These are phyloP conservation scores for Cordyceps fumosorosea DNA, from an alignment of 2,329 filamentous ascomycete species.

Conservation along the genomic window DNA sequence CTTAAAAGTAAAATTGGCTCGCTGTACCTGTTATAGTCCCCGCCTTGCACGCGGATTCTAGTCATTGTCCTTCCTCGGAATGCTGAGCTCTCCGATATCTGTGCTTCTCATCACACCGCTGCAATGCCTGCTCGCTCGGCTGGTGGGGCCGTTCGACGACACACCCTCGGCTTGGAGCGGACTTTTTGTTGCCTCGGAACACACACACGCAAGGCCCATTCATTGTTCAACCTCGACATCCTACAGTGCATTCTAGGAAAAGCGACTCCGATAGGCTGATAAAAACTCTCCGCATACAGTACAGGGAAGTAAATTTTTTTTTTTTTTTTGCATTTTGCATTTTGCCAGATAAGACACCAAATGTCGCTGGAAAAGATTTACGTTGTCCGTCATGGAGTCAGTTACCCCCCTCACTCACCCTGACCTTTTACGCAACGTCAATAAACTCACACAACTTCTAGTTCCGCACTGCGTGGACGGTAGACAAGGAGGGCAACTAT, in stretches of 20 bases:
- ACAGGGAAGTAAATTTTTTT: not conserved
- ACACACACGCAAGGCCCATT: not conserved
- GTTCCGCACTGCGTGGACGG: constrained; percentile 88
- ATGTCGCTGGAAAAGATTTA: constrained; percentile 70
- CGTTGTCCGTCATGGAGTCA: constrained; percentile 67
- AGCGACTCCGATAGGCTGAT: not conserved
- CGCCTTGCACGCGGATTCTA: not conserved
- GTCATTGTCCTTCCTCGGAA: not conserved
- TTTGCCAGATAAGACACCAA: not conserved
- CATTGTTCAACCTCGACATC: not conserved
- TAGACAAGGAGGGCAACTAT: constrained; percentile 81
- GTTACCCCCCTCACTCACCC: constrained; percentile 26
- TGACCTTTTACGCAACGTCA: not conserved
- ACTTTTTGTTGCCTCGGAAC: not conserved
- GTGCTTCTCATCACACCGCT: not conserved
- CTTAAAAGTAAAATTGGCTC: too few relatives aligned
- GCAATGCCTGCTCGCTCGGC: not conserved
- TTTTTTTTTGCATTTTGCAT: not conserved
- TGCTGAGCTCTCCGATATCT: not conserved
- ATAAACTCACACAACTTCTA: constrained; percentile 28
- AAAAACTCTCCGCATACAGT: too few relatives aligned
- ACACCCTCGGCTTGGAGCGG: not conserved
- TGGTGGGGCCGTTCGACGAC: not conserved
- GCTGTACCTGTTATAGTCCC: not conserved
- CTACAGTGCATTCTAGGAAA: not conserved